Base-by-base conservation (phyloP, 768 basidiomycete genomes). In the Pleurotus djamor region DNA sequence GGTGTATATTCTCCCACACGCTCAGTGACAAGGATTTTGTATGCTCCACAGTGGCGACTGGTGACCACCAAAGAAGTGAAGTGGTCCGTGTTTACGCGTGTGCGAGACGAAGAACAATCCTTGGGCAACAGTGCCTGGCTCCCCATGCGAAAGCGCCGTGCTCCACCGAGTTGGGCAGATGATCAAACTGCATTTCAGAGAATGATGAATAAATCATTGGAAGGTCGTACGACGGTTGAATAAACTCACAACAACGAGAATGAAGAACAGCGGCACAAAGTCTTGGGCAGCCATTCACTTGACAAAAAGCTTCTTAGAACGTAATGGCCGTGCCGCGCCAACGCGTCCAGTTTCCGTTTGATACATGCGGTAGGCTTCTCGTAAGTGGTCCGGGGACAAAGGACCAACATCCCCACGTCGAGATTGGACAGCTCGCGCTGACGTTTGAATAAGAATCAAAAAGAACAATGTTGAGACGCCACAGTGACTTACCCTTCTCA, bases 301-400 rank as follows among this genome's bases (percentile, higher is more conserved):
- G 17, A 89, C 83, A 68, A 96, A 96, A 50, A 94, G 70, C 60
- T 80, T 86, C 72, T 91, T 91, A 33, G 84, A 79, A 59, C 84
- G 76, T 57, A 90, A 64, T 1, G 91, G 87, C 47, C 87, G 76
- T 6, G 91, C 90, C 43, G 91, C 84, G 0, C 92, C 93, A 2
- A 94, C 89, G 44, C 84, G 81, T 4, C 93, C 94, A 0, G 89
- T 86, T 69, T 93, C 91, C 50, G 84, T 77, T 67, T 92, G 89
- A 67, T 95, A 96, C 65, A 85, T 74, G 32, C 91, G 77, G 67
- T 96, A 94, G 1, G 94, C 94, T 69, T 95, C 94, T 4, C 94
- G 88, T 9, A 96, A 76, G 70, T 96, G 92, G 64, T 94, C 92
- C 0, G 94, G 94, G 1, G 91, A 86, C 21, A 96, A 74, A 0